phyloP scores from a whole-genome alignment of 371 early-diverging fungal genomes.

The Batkoa obscura region DNA sequence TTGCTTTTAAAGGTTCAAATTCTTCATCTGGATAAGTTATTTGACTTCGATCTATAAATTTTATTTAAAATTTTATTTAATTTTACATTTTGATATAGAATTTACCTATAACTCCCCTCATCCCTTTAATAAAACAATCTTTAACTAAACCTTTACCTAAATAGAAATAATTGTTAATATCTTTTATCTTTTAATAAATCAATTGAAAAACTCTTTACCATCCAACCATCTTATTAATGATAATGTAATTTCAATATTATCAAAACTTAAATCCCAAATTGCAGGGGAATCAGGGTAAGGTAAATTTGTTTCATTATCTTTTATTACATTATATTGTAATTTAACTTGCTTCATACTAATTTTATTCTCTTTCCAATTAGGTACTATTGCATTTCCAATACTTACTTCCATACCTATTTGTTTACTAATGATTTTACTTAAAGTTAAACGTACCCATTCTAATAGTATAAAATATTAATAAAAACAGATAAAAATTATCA shows the following conservation, averaged over 20 bases:
- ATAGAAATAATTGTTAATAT: not conserved
- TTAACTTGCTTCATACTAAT: slow-evolving; percentile 69
- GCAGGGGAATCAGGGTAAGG: too few species aligned
- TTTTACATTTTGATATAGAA: not conserved
- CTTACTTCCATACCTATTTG: slow-evolving; percentile 66
- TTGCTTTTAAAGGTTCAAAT: slow-evolving; percentile 34
- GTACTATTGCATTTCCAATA: slow-evolving; percentile 80
- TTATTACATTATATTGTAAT: slow-evolving; percentile 1
- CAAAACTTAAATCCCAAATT: slow-evolving; percentile 62
- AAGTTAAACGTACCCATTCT: too few species aligned
- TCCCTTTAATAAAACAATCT: slow-evolving; percentile 62
- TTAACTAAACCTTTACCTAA: slow-evolving; percentile 57
- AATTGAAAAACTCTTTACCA: slow-evolving; percentile 21
- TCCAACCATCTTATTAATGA: slow-evolving; percentile 82
- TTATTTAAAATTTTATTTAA: not conserved
- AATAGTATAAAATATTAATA: too few species aligned
- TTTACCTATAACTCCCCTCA: slow-evolving; percentile 59
- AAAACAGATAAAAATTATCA: too few species aligned
- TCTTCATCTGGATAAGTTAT: slow-evolving; percentile 57
- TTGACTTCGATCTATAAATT: slow-evolving; percentile 46
- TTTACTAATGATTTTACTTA: slow-evolving; percentile 53
- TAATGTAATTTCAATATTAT: slow-evolving; percentile 67
- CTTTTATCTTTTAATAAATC: too few species aligned
- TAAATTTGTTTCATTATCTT: too few species aligned
- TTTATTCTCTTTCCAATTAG: slow-evolving; percentile 80